These are phyloP conservation scores for Penicillium sclerotiorum DNA, from an alignment of 2,329 filamentous ascomycete genomes.

Conservation along the genomic window DNA sequence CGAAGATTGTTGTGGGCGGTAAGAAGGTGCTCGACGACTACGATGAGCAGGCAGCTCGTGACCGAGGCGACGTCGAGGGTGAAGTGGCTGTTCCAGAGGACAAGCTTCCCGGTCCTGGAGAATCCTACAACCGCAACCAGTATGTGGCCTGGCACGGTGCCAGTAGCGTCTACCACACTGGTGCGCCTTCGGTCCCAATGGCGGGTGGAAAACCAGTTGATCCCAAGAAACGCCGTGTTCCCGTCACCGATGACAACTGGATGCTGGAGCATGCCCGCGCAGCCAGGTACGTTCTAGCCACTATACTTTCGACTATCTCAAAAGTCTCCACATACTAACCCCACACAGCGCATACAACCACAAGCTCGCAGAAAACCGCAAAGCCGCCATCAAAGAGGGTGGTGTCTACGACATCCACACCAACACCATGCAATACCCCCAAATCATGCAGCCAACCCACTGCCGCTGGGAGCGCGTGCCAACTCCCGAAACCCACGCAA, in stretches of 20 bases:
- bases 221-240: constrained; percentile 79
- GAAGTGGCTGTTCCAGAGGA: constrained; percentile 91
- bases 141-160: constrained; percentile 99
- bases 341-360: constrained; percentile 79
- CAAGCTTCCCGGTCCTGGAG: constrained; percentile 69
- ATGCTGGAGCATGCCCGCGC: constrained; percentile 92
- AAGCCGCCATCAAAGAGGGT: constrained; percentile 65
- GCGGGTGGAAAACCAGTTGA: constrained; percentile 73
- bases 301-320: too few species aligned
- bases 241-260: constrained; percentile 94
- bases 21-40: constrained; percentile 88
- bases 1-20: constrained; percentile 89
- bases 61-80: constrained; percentile 80
- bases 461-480: constrained; percentile 76
- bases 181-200: constrained; percentile 73
- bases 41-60: constrained; percentile 72
- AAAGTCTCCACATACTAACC: constrained; percentile 20
- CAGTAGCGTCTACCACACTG: constrained; percentile 91
- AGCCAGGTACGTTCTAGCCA: constrained; percentile 68
- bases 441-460: constrained; percentile 85
- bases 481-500: constrained; percentile 39
- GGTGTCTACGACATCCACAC: constrained; percentile 95
- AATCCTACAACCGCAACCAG: constrained; percentile 97
- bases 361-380: constrained; percentile 68
- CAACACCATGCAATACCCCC: constrained; percentile 85